Base-by-base conservation (phyloP, 345 rosid genomes). In the Arabis hirsuta region DNA sequence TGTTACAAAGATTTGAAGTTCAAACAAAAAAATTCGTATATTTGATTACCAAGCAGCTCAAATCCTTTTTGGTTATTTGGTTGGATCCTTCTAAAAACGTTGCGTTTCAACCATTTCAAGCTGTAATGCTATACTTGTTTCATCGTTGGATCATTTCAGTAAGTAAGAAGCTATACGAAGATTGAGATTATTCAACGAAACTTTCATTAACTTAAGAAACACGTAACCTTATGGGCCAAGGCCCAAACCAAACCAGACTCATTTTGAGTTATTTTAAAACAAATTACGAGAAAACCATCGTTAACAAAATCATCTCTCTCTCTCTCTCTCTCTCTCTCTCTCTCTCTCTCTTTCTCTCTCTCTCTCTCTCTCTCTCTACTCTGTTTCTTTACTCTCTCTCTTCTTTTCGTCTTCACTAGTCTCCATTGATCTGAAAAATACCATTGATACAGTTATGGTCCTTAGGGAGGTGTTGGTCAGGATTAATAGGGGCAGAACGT, bases 391-490 rank as follows among this genome's bases (percentile, higher is more conserved):
- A 16, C 16, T 27, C 29, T 27, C 2, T 8, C 6, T 32, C 36
- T 32, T 32, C 12, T 13, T 58, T 12, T 58, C 16, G 38, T 58
- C 48, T 51, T 70, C 51, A 59, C 7, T n/a, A 39, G 16, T 4
- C 50, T 53, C 69, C 52, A 12, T 60, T 50, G 51, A 60, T 48
- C 39, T 60, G 39, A 22, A 51, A 36, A 52, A 42, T 52, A 50
- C 54, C 55, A 43, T 61, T 31, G 53, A 55, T 31, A 32, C 9
- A 62, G 43, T 4, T 9, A 91, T 89, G 94, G 16, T 16, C 16
- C 16, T 16, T 16, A 16, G 16, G 16, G 82, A 84, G 60, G 82
- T 91, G 29, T 65, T 79, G 79, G 83, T 94, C 44, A 90, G 86
- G 19, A 69, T 81, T 24, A 76, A 65, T n/a, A 56, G 39, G 62